Conservation (phyloP, 768 basidiomycete genomes). For the Pholiota conissans region DNA sequence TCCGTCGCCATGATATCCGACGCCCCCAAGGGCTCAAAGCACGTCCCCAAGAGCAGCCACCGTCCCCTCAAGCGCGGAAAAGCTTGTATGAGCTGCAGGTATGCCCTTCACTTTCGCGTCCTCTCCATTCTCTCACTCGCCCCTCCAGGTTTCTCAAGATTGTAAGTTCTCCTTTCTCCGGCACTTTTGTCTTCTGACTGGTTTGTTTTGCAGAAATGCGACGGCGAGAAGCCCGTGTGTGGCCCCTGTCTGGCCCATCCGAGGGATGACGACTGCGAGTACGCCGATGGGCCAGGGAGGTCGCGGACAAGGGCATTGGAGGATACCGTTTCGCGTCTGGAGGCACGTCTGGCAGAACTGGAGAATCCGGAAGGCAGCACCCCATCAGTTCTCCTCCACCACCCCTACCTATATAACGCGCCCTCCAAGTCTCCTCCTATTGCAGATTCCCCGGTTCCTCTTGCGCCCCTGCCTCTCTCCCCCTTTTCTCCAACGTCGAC, state of each 20-base stretch:
- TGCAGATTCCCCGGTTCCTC: slow-evolving; percentile 28
- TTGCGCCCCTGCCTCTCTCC: slow-evolving; percentile 33
- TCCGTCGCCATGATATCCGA: slow-evolving; percentile 44
- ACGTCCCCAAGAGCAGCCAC: slow-evolving; percentile 26
- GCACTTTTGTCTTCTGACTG: slow-evolving; percentile 1
- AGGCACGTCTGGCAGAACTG: slow-evolving; percentile 55
- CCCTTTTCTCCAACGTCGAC: slow-evolving; percentile 47
- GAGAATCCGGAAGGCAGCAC: slow-evolving; percentile 50
- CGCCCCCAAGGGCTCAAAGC: slow-evolving; percentile 31
- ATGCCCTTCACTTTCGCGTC: slow-evolving; percentile 11
- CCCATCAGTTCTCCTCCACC: slow-evolving; percentile 48
- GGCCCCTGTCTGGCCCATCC: slow-evolving; percentile 61
- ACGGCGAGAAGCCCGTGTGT: slow-evolving; percentile 63
- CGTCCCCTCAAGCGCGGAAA: slow-evolving; percentile 54
- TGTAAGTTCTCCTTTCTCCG: slow-evolving; percentile 29
- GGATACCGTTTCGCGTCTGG: slow-evolving; percentile 55
- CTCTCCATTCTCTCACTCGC: slow-evolving; percentile 8
- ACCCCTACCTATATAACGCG: slow-evolving; percentile 45
- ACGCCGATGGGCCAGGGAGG: slow-evolving; percentile 61
- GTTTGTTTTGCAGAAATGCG: slow-evolving; percentile 50
- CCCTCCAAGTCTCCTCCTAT: slow-evolving; percentile 35
- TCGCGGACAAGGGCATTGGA: slow-evolving; percentile 62
- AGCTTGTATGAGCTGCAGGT: slow-evolving; percentile 58
- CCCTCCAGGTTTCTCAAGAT: slow-evolving; percentile 47
- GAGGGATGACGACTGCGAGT: slow-evolving; percentile 70